phyloP scores from a whole-genome alignment of 768 basidiomycete genomes.

The Hemileccinum impolitum region DNA sequence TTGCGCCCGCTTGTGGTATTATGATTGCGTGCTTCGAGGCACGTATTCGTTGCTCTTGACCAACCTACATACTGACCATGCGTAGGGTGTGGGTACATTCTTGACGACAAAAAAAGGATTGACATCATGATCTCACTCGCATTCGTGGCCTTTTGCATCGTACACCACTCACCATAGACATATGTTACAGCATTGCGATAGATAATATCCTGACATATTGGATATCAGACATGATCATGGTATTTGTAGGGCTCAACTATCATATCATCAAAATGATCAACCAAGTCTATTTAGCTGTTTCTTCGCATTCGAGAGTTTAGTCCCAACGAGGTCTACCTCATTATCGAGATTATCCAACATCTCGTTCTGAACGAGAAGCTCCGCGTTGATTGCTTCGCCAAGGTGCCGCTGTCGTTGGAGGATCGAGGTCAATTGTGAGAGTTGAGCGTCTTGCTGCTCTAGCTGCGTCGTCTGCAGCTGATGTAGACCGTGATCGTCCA shows the following conservation, averaged over 20 bases:
- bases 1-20: conserved; percentile 96
- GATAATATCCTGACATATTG: conserved; percentile 16
- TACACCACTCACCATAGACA: conserved; percentile 29
- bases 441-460: conserved; percentile 77
- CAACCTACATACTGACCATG: conserved; percentile 12
- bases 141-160: not conserved
- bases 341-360: conserved; percentile 74
- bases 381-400: conserved; percentile 80
- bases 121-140: conserved; percentile 1
- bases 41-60: conserved; percentile 15
- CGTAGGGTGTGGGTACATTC: conserved; percentile 57
- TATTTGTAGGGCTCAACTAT: conserved; percentile 19
- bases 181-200: conserved; percentile 20
- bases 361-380: conserved; percentile 82
- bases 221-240: conserved; percentile 16
- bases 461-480: conserved; percentile 80
- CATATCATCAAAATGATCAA: conserved; percentile 26
- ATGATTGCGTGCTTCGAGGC: conserved; percentile 98
- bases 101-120: conserved; percentile 37
- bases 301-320: conserved; percentile 76
- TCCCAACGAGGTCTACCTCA: conserved; percentile 75
- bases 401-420: conserved; percentile 82
- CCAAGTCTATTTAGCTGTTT: conserved; percentile 79
- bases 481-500: conserved; percentile 80
- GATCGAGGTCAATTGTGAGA: conserved; percentile 77